Evolutionary conservation across 208 protist genomes (phyloP).

Genomic region (Wallacemonas rigidus): DNA sequence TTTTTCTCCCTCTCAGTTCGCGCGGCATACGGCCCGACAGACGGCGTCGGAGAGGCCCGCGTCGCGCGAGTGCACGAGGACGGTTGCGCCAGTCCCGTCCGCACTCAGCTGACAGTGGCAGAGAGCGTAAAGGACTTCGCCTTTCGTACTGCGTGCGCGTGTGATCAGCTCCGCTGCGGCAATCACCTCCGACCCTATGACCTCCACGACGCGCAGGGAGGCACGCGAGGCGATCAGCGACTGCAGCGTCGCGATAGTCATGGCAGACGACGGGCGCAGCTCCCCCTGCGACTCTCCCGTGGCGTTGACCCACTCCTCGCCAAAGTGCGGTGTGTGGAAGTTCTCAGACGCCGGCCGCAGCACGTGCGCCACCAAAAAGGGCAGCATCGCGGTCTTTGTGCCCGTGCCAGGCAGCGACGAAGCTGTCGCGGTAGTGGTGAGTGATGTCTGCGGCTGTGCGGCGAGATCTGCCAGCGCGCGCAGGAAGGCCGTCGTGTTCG

Average conservation of each 20-base stretch:
- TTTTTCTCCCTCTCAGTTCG: neutral
- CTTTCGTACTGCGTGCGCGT: neutral
- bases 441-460: neutral
- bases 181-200: slow-evolving; percentile 65
- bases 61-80: slow-evolving; percentile 29
- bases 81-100: slow-evolving; percentile 21
- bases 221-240: slow-evolving; percentile 24
- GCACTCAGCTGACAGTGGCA: slow-evolving; percentile 28
- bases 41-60: slow-evolving; percentile 24
- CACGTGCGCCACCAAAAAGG: slow-evolving; percentile 20
- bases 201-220: slow-evolving; percentile 53
- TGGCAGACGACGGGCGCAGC: neutral
- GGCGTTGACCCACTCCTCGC: slow-evolving; percentile 30
- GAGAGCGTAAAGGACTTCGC: slow-evolving; percentile 15
- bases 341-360: slow-evolving; percentile 23
- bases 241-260: neutral
- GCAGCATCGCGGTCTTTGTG: neutral
- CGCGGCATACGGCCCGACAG: slow-evolving; percentile 11
- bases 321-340: slow-evolving; percentile 49
- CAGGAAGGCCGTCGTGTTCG: neutral
- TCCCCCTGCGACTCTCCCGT: slow-evolving; percentile 23
- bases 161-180: slow-evolving; percentile 34
- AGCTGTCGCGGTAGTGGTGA: slow-evolving; percentile 1
- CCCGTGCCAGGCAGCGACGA: no score
- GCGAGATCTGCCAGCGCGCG: neutral